A percentile compares a stretch with the other conserved stretches of the same genome.
Evolutionary conservation across 441 rosid species (phyloP).

Genomic region (Populus trichocarpa): DNA sequence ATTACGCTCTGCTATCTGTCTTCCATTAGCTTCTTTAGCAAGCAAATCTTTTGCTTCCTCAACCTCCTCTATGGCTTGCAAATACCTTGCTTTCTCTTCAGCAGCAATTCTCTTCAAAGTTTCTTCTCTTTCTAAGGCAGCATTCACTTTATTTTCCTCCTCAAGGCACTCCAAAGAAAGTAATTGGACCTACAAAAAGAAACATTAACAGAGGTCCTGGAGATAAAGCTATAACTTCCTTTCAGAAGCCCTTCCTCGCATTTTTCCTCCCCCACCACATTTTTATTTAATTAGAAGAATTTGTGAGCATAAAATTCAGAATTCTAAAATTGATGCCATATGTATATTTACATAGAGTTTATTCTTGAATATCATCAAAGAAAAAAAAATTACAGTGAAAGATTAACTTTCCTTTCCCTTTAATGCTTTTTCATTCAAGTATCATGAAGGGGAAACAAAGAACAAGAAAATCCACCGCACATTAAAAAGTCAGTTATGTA

Average conservation of each 20-base stretch:
- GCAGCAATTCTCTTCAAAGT: slow-evolving; percentile 59
- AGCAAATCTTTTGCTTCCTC: slow-evolving; percentile 65
- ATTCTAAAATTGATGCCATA: neutral
- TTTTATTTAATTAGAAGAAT: neutral
- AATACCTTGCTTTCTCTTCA: slow-evolving; percentile 61
- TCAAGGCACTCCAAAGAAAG: slow-evolving; percentile 67
- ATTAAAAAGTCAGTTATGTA: too few relatives aligned
- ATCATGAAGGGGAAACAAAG: neutral
- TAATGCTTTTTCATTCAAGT: neutral
- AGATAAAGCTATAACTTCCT: neutral
- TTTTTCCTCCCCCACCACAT: neutral
- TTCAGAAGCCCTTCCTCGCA: slow-evolving; percentile 3
- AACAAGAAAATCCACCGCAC: neutral
- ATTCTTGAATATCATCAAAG: neutral
- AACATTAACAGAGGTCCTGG: slow-evolving; percentile 10
- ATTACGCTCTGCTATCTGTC: slow-evolving; percentile 69
- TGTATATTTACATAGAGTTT: neutral
- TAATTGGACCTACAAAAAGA: slow-evolving; percentile 49
- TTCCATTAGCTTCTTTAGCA: slow-evolving; percentile 56
- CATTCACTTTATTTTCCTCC: slow-evolving; percentile 62
- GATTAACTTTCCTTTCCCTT: slow-evolving; percentile 1
- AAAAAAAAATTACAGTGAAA: neutral
- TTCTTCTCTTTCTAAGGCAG: slow-evolving; percentile 68
- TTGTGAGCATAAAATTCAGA: neutral
- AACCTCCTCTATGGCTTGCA: slow-evolving; percentile 59